Evolutionary conservation across 441 rosid genomes (phyloP).

Genomic region (Adansonia rubrostipa): DNA sequence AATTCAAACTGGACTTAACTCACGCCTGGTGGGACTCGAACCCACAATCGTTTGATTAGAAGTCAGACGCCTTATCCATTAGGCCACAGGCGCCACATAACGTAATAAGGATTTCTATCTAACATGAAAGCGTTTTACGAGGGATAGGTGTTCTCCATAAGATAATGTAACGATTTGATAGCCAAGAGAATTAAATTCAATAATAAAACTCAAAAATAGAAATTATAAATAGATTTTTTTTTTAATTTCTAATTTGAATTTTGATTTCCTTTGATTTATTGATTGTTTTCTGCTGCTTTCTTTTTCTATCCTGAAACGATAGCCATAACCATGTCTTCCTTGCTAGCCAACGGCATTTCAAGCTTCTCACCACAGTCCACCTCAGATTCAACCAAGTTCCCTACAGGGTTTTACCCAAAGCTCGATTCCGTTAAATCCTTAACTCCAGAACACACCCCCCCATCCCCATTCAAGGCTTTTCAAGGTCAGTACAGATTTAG

Average conservation of each 20-base stretch:
- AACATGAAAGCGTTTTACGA: no score
- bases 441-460: constrained; percentile 20
- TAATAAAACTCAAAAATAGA: not conserved
- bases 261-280: not conserved
- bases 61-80: constrained; percentile 90
- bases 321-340: constrained; percentile 53
- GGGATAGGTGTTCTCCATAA: constrained; percentile 24
- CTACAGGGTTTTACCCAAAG: constrained; percentile 34
- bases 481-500: constrained; percentile 47
- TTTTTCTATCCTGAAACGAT: not conserved
- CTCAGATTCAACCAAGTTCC: constrained; percentile 37
- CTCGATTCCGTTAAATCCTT: constrained; percentile 40
- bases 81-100: constrained; percentile 44
- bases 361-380: constrained; percentile 44
- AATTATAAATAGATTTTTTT: not conserved
- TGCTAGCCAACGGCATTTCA: constrained; percentile 54
- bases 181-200: not conserved
- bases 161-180: constrained; percentile 3
- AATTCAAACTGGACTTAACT: constrained; percentile 1
- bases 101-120: no score
- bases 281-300: not conserved
- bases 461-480: constrained; percentile 25
- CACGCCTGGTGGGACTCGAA: constrained; percentile 83
- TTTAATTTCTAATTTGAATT: not conserved
- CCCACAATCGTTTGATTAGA: constrained; percentile 85